A percentile compares a stretch with the other conserved stretches of the same genome.
These are phyloP conservation scores for Halenospora varia DNA, from an alignment of 495 filamentous ascomycete genomes.

Conservation along the genomic window DNA sequence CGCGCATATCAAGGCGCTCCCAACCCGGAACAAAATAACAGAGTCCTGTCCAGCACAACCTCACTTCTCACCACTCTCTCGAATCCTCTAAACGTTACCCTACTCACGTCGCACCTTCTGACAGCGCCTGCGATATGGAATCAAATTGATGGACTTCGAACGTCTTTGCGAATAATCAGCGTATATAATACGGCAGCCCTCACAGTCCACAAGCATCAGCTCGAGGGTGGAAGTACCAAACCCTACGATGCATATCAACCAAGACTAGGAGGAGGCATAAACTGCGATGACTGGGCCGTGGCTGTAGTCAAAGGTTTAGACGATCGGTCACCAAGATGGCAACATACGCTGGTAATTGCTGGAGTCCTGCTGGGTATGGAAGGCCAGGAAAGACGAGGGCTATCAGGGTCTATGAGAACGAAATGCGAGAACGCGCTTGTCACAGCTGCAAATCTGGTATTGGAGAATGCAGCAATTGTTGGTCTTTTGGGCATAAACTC, in stretches of 20 bases:
- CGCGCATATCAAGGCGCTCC: conserved; percentile 45
- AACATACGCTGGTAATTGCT: conserved; percentile 75
- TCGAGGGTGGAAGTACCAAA: conserved; percentile 31
- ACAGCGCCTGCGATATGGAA: conserved; percentile 85
- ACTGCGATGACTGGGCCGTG: conserved; percentile 74
- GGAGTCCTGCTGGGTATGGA: conserved; percentile 84
- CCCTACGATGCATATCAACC: conserved; percentile 26
- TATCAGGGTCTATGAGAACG: conserved; percentile 58
- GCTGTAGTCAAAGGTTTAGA: conserved; percentile 82
- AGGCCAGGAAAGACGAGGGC: conserved; percentile 55
- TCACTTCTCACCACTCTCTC: conserved; percentile 76
- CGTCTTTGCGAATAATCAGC: conserved; percentile 72
- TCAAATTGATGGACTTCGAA: conserved; percentile 63
- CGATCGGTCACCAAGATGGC: conserved; percentile 79
- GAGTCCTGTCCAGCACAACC: conserved; percentile 74
- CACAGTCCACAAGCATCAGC: conserved; percentile 52
- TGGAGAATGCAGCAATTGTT: conserved; percentile 45
- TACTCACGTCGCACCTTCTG: conserved; percentile 88
- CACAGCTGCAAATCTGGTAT: conserved; percentile 71
- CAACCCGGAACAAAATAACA: conserved; percentile 43
- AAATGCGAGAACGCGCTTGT: conserved; percentile 75
- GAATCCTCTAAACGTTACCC: conserved; percentile 86
- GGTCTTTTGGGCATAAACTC: conserved; percentile 54
- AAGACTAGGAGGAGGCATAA: conserved; percentile 43
- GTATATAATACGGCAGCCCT: conserved; percentile 83